These are phyloP conservation scores for Ogataea salicorniae DNA, from an alignment of 805 yeast genomes.

Conservation along the genomic window DNA sequence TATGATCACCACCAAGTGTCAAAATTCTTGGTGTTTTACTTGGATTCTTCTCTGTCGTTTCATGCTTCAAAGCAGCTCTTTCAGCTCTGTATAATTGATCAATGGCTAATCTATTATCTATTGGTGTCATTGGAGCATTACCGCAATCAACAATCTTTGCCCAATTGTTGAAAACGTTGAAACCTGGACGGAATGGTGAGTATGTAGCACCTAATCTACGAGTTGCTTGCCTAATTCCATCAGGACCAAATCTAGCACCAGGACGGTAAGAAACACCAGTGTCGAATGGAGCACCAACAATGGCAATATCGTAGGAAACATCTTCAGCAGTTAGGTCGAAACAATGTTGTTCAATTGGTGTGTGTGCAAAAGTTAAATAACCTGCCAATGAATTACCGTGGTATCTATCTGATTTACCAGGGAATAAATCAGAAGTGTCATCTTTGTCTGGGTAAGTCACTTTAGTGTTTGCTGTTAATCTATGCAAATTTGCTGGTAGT, in stretches of 20 bases:
- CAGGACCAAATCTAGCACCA: constrained; percentile 55
- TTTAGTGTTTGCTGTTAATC: constrained; percentile 3
- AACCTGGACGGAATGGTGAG: constrained; percentile 32
- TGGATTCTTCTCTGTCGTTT: constrained; percentile 17
- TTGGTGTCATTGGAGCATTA: constrained; percentile 51
- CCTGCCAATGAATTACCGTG: constrained; percentile 19
- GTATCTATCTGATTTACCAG: constrained; percentile 18
- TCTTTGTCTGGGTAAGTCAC: constrained; percentile 16
- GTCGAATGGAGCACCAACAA: constrained; percentile 54
- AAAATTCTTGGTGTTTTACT: constrained; percentile 35
- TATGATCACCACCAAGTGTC: constrained; percentile 61
- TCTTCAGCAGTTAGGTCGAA: constrained; percentile 10
- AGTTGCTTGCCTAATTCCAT: constrained; percentile 41
- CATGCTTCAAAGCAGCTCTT: constrained; percentile 38
- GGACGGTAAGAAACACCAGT: constrained; percentile 50
- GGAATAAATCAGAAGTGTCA: constrained; percentile 17
- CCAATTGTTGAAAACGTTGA: constrained; percentile 31
- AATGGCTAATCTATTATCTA: constrained; percentile 49
- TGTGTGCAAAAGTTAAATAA: constrained; percentile 16
- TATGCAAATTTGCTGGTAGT: constrained; percentile 7
- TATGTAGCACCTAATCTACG: constrained; percentile 37
- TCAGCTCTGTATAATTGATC: constrained; percentile 49
- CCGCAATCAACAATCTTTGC: constrained; percentile 48
- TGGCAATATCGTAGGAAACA: constrained; percentile 39
- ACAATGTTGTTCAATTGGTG: constrained; percentile 12